Evolutionary conservation across 2,329 filamentous ascomycete genomes (phyloP).

Genomic region (Teratosphaeria zuluensis): DNA sequence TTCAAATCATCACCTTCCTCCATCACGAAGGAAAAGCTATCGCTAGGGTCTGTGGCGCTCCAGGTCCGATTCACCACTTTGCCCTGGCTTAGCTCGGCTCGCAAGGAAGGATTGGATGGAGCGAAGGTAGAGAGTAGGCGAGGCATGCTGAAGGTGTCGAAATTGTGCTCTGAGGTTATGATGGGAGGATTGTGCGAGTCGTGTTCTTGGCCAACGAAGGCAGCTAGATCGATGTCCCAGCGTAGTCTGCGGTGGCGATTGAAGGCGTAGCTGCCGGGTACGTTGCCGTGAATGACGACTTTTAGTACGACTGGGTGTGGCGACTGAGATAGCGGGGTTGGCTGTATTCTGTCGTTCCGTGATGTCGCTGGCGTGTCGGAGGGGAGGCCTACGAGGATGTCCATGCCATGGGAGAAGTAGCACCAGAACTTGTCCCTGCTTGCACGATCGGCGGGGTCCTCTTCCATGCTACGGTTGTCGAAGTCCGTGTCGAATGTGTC

Average conservation of each 20-base stretch:
- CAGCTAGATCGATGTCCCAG: slow-evolving; percentile 53
- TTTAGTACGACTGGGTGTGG: slow-evolving; percentile 73
- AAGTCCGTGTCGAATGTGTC: slow-evolving; percentile 37
- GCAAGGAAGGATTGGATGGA: slow-evolving; percentile 32
- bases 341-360: not conserved
- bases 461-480: slow-evolving; percentile 40
- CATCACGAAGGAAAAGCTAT: slow-evolving; percentile 25
- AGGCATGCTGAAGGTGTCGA: slow-evolving; percentile 56
- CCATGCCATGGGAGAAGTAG: slow-evolving; percentile 93
- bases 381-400: slow-evolving; percentile 78
- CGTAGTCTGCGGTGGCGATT: slow-evolving; percentile 84
- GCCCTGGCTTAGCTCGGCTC: slow-evolving; percentile 33
- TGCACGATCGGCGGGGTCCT: slow-evolving; percentile 51
- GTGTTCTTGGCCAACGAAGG: not conserved
- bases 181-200: slow-evolving; percentile 15
- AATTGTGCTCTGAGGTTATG: slow-evolving; percentile 67
- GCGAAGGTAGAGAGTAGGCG: slow-evolving; percentile 24
- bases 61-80: slow-evolving; percentile 29
- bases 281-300: slow-evolving; percentile 85
- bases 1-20: slow-evolving; percentile 16
- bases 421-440: slow-evolving; percentile 71
- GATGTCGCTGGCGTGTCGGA: slow-evolving; percentile 27
- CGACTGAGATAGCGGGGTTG: slow-evolving; percentile 12
- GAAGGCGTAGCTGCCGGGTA: slow-evolving; percentile 93
- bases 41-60: slow-evolving; percentile 22